Conservation (phyloP, 371 early-diverging fungal species). For the Mucor irregularis region DNA sequence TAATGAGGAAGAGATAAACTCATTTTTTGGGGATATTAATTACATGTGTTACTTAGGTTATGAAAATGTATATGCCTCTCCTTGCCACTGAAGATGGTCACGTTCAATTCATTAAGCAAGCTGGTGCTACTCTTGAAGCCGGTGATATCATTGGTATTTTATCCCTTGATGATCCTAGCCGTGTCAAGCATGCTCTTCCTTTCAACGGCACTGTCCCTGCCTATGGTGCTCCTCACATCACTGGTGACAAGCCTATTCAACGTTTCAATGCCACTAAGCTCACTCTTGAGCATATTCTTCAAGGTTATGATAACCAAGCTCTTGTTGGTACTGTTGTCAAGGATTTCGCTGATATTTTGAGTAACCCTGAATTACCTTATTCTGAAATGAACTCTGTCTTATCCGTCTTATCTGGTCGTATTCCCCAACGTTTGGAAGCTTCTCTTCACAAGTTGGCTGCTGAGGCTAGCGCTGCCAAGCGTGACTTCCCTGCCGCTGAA, state of each 20-base stretch:
- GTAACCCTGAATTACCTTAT: conserved; percentile 84
- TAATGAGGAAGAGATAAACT: background rate
- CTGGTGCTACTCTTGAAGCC: conserved; percentile 82
- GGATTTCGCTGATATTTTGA: conserved; percentile 73
- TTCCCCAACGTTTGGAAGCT: conserved; percentile 76
- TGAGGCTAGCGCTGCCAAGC: conserved; percentile 37
- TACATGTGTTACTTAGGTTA: conserved; percentile 64
- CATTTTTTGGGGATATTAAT: conserved; percentile 5
- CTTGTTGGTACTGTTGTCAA: conserved; percentile 69
- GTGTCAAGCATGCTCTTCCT: conserved; percentile 86
- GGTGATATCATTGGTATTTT: conserved; percentile 95
- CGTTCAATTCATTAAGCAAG: conserved; percentile 88
- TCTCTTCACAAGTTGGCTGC: conserved; percentile 52
- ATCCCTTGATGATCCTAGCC: conserved; percentile 89
- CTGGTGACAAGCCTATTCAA: conserved; percentile 85
- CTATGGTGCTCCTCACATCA: conserved; percentile 74
- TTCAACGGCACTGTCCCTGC: conserved; percentile 87
- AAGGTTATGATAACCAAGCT: conserved; percentile 87
- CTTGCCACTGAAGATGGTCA: conserved; percentile 88
- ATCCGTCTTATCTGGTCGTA: conserved; percentile 84
- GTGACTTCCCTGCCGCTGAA: conserved; percentile 76
- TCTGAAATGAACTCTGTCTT: conserved; percentile 80
- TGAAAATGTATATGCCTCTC: conserved; percentile 99
- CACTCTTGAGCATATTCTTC: conserved; percentile 75
- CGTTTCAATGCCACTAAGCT: conserved; percentile 65